phyloP scores from a whole-genome alignment of 305 asterid species.

The Fraxinus xanthoxyloides region DNA sequence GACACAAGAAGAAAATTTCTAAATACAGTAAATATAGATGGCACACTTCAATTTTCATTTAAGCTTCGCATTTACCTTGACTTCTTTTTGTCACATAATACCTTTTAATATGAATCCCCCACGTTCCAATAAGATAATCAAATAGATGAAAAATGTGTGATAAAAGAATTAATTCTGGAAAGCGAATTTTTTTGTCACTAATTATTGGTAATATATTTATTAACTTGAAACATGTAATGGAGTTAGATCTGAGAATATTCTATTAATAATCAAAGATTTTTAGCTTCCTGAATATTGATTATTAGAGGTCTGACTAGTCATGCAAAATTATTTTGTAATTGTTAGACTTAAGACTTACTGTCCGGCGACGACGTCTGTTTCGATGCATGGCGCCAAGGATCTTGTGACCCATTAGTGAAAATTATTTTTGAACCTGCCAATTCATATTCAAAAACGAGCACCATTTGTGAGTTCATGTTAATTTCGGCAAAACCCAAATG shows the following conservation, averaged over 20 bases:
- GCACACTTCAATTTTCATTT: neutral
- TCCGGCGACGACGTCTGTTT: slow-evolving; percentile 81
- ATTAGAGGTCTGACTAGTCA: neutral
- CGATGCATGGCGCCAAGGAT: slow-evolving; percentile 99
- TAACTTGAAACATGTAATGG: neutral
- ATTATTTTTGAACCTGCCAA: slow-evolving; percentile 83
- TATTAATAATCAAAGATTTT: neutral
- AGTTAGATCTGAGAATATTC: neutral
- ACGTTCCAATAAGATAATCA: neutral
- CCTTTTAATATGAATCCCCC: neutral
- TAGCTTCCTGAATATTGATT: neutral
- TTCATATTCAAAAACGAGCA: slow-evolving; percentile 13
- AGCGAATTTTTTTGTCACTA: neutral
- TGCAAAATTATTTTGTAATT: neutral
- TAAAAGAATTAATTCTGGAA: neutral
- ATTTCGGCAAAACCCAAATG: neutral
- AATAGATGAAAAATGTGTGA: neutral
- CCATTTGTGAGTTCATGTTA: slow-evolving; percentile 14
- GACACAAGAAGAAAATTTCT: neutral
- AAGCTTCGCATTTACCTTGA: neutral
- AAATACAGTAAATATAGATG: neutral
- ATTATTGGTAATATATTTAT: neutral
- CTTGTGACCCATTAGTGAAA: slow-evolving; percentile 94
- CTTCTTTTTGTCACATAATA: neutral
- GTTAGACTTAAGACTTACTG: slow-evolving; percentile 47